phyloP scores from a whole-genome alignment of 1,284 basidiomycete species.

The Trametes versicolor region DNA sequence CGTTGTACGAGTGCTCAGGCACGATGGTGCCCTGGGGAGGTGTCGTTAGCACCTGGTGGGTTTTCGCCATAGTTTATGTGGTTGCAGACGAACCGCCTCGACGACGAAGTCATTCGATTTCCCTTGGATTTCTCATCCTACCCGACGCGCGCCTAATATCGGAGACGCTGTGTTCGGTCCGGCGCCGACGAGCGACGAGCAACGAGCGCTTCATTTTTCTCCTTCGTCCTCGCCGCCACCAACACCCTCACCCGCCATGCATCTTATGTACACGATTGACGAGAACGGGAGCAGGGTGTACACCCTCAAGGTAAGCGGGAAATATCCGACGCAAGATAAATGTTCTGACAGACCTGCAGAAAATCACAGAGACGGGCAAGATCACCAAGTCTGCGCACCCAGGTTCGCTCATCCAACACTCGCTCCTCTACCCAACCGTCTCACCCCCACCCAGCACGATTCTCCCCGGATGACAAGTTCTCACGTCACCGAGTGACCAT shows the following conservation, averaged over 20 bases:
- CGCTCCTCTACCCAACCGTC: constrained; percentile 3
- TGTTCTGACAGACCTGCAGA: constrained; percentile 58
- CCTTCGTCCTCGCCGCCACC: constrained; percentile 17
- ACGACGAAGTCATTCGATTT: background rate
- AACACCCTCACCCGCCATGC: constrained; percentile 64
- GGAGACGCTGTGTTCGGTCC: background rate
- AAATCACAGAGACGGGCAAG: constrained; percentile 82
- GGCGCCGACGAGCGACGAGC: background rate
- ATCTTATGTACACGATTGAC: constrained; percentile 93
- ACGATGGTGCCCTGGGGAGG: constrained; percentile 59
- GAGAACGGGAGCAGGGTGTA: constrained; percentile 85
- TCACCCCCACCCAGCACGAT: constrained; percentile 72
- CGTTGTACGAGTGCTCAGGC: constrained; percentile 69
- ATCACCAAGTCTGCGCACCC: constrained; percentile 95
- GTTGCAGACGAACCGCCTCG: background rate
- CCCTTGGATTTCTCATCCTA: background rate
- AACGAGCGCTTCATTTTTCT: constrained; percentile 23
- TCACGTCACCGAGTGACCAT: constrained; percentile 95
- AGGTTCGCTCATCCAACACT: constrained; percentile 59
- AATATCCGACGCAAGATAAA: background rate
- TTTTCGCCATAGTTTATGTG: constrained; percentile 46
- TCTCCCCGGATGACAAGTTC: constrained; percentile 98
- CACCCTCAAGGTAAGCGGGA: constrained; percentile 83
- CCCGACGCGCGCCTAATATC: background rate
- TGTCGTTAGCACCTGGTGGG: constrained; percentile 53